Evolutionary conservation across 108 stramenopile genomes (phyloP).

Genomic region (Cyclotella cryptica): DNA sequence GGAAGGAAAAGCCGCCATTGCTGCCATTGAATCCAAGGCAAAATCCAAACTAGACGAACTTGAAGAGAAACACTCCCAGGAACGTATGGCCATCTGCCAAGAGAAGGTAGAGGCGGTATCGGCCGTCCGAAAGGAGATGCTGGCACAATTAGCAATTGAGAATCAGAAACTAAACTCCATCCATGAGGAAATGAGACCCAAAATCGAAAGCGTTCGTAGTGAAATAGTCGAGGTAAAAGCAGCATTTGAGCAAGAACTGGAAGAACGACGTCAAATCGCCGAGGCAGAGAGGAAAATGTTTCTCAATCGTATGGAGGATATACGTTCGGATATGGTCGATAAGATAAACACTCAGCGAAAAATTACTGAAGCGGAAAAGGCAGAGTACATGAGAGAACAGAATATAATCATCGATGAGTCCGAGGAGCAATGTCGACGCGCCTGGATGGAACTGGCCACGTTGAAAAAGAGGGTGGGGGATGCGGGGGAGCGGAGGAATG

Average conservation of each 20-base stretch:
- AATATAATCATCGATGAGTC: conserved; percentile 31
- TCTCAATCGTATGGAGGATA: conserved; percentile 35
- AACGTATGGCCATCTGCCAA: conserved; percentile 45
- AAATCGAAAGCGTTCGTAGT: conserved; percentile 27
- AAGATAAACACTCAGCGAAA: conserved; percentile 31
- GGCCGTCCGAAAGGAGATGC: conserved; percentile 26
- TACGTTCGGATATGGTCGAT: conserved; percentile 28
- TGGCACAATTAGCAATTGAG: conserved; percentile 40
- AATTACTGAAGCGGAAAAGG: conserved; percentile 15
- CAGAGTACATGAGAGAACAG: conserved; percentile 22
- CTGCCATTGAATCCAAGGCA: conserved; percentile 28
- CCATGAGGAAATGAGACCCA: conserved; percentile 31
- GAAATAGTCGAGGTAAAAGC: conserved; percentile 36
- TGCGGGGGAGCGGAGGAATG: conserved; percentile 9
- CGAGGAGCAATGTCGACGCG: conserved; percentile 39
- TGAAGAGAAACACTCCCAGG: conserved; percentile 39
- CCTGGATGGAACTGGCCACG: conserved; percentile 43
- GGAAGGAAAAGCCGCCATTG: conserved; percentile 19
- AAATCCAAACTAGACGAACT: conserved; percentile 31
- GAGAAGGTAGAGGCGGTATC: conserved; percentile 41
- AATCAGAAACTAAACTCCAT: conserved; percentile 32
- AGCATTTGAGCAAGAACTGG: conserved; percentile 35
- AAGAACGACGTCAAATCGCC: conserved; percentile 20
- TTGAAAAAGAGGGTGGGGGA: conserved; percentile 26
- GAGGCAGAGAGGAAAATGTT: conserved; percentile 37